Conservation (phyloP, 768 basidiomycete genomes). For the Boletus coccyginus region DNA sequence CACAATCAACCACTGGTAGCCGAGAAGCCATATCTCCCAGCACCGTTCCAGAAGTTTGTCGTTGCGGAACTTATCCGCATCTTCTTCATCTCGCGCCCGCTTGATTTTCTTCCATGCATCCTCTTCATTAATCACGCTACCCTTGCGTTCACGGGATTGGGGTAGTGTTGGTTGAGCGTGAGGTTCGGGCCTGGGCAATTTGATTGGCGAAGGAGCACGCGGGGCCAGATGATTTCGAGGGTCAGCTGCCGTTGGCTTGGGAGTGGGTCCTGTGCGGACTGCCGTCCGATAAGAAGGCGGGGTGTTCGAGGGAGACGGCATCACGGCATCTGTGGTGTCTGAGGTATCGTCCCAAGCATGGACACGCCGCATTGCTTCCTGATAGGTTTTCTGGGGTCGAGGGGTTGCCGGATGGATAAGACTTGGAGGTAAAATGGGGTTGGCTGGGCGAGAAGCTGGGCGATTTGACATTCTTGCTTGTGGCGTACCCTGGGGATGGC, state of each 20-base stretch:
- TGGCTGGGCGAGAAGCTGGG: slow-evolving; percentile 13
- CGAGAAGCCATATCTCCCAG: slow-evolving; percentile 74
- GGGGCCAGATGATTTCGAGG: slow-evolving; percentile 11
- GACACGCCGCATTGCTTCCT: slow-evolving; percentile 8
- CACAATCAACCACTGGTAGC: slow-evolving; percentile 72
- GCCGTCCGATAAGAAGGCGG: slow-evolving; percentile 52
- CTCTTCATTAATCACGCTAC: slow-evolving; percentile 59
- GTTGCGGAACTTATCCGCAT: slow-evolving; percentile 66
- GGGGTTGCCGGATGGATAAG: slow-evolving; percentile 30
- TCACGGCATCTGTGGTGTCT: slow-evolving; percentile 35
- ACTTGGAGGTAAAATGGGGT: slow-evolving; percentile 27
- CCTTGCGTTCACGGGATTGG: slow-evolving; percentile 40
- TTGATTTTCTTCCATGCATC: slow-evolving; percentile 78
- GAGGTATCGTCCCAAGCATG: slow-evolving; percentile 37
- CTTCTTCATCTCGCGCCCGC: slow-evolving; percentile 65
- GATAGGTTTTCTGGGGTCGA: slow-evolving; percentile 22
- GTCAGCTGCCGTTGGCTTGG: slow-evolving; percentile 11
- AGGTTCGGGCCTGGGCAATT: slow-evolving; percentile 26
- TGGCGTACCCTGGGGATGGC: slow-evolving; percentile 7
- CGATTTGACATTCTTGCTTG: slow-evolving; percentile 10
- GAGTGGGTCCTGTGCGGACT: slow-evolving; percentile 27
- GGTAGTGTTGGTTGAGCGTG: slow-evolving; percentile 14
- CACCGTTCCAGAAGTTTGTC: slow-evolving; percentile 65
- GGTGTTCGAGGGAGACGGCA: slow-evolving; percentile 37
- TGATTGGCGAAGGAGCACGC: slow-evolving; percentile 30